Conservation (phyloP, 75 land plant species). For the Pinus albicaulis region DNA sequence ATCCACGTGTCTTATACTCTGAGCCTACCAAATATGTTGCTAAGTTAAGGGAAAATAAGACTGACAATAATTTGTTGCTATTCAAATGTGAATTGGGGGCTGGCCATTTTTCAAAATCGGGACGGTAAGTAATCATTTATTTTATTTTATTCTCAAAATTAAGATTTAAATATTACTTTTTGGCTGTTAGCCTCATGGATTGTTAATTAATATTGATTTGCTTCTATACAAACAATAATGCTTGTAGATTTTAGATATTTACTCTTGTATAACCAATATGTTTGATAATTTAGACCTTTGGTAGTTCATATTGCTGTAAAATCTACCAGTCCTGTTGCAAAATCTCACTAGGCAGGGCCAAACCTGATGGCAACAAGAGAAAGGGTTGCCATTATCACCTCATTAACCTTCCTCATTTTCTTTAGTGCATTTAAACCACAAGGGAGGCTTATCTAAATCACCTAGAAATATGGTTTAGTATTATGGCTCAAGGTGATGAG, state of each 20-base stretch:
- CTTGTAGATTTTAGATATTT: not conserved
- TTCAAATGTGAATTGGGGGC: constrained; percentile 97
- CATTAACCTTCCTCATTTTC: no score
- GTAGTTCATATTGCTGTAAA: not conserved
- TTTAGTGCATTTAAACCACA: no score
- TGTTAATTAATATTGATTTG: not conserved
- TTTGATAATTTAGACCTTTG: not conserved
- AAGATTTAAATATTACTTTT: not conserved
- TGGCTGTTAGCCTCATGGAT: not conserved
- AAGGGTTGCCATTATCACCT: no score
- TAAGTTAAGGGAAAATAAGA: constrained; percentile 84
- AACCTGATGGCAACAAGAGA: no score
- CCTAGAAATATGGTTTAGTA: no score
- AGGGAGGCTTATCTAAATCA: no score
- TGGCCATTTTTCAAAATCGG: constrained; percentile 97
- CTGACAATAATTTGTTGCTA: constrained; percentile 72
- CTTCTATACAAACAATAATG: not conserved
- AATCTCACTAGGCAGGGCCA: no score
- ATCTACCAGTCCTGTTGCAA: no score
- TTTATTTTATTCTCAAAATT: constrained; percentile 2
- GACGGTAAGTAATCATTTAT: constrained; percentile 59
- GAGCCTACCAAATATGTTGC: constrained; percentile 97
- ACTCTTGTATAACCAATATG: not conserved
- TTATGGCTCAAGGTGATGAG: no score
- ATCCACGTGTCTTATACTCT: constrained; percentile 93